Evolutionary conservation across 2,329 filamentous ascomycete genomes (phyloP).

Genomic region (Scedosporium boydii): DNA sequence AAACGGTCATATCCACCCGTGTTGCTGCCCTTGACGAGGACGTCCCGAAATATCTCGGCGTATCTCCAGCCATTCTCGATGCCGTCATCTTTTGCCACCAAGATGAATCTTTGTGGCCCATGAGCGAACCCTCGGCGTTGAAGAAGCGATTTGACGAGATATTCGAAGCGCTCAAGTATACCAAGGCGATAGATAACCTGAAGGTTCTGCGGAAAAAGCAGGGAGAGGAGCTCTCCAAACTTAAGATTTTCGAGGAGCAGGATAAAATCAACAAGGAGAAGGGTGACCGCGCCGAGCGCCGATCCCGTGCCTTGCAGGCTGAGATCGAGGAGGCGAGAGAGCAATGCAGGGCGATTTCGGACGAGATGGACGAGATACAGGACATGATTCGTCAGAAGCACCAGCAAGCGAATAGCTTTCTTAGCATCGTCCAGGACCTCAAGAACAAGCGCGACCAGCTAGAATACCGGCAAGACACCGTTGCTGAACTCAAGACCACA

Average conservation of each 20-base stretch:
- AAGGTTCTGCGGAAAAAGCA: constrained; percentile 78
- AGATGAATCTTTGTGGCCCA: constrained; percentile 93
- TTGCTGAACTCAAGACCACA: constrained; percentile 59
- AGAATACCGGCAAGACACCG: constrained; percentile 57
- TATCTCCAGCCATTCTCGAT: constrained; percentile 82
- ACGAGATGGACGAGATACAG: constrained; percentile 52
- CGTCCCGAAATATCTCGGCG: constrained; percentile 78
- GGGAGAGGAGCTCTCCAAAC: constrained; percentile 61
- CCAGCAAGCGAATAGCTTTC: constrained; percentile 63
- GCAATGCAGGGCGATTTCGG: constrained; percentile 47
- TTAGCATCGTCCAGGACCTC: constrained; percentile 65
- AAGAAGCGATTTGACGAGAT: constrained; percentile 98
- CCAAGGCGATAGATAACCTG: constrained; percentile 93
- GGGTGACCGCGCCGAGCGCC: constrained; percentile 61
- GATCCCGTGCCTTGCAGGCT: constrained; percentile 51
- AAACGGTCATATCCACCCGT: constrained; percentile 67
- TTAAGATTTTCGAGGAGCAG: constrained; percentile 66
- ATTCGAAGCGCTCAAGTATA: constrained; percentile 94
- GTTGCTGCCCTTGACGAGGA: constrained; percentile 74
- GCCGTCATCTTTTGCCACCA: constrained; percentile 98
- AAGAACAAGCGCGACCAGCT: constrained; percentile 68
- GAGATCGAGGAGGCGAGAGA: constrained; percentile 55
- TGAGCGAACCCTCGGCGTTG: constrained; percentile 75
- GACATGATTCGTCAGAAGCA: constrained; percentile 55
- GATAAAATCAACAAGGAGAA: constrained; percentile 79